Base-by-base conservation (phyloP, 2,329 filamentous ascomycete species). In the Coccinonectria pachysandricola region DNA sequence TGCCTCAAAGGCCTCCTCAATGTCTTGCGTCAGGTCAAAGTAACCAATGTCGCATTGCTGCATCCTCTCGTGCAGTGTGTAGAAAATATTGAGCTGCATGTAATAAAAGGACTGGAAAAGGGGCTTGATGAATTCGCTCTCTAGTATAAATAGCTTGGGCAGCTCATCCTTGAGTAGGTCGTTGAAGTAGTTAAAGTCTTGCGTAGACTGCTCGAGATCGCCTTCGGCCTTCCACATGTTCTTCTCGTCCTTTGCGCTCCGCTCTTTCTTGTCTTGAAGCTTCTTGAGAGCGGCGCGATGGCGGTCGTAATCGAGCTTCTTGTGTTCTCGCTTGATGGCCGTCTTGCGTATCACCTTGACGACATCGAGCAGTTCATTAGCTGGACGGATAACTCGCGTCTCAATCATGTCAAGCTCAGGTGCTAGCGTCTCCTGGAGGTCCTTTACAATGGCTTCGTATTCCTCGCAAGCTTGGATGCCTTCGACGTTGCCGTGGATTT, bases 41-140 rank as follows among this genome's bases (percentile, higher is more conserved):
- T 98, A 98, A 35, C 86, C 86, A 50, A 98, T 98, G 49, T 96
- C 87, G 54, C 92, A 86, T 41, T 71, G 76, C 61, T 98, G 91
- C 91, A 98, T 98, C 59, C 79, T 85, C 59, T 96, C 88, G 54
- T 98, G 91, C 28, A 98, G 68, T 1, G 91, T 98, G 59, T 98
- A 98, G 57, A 96, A 98, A 40, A 98, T 84, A 57, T 98, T 98
- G 40, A 98, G 73, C 58, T 98, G 91, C 91, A 98, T 98, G 65
- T 96, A 98, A 62, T 98, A 98, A 63, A 98, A 98, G 7, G 84
- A 93, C 55, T 96, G 91, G 68, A 98, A 98, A 6, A 98, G 73
- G 3, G 91, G 91, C 42, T 84, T 79, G 55, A 98, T 98, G 54
- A 98, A 96, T 55, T 96, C 81, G 38, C 79, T 74, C 56, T 98